phyloP scores from a whole-genome alignment of 2,329 filamentous ascomycete species.

The Fusarium sp. region DNA sequence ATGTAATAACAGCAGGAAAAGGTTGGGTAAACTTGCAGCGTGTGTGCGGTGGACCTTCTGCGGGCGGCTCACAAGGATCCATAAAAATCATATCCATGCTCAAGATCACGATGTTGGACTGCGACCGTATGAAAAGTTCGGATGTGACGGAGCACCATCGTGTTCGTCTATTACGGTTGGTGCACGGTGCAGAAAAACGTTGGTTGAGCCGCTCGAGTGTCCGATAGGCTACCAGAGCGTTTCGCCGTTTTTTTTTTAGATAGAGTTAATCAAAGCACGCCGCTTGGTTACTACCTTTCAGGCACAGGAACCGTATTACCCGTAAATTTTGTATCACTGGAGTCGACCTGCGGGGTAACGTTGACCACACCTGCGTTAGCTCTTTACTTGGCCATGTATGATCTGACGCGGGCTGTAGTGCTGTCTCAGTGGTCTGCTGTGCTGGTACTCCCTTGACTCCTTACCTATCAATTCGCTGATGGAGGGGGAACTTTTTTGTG shows the following conservation, averaged over 20 bases:
- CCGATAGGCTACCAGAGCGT: not conserved
- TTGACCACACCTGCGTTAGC: not conserved
- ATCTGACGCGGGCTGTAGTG: conserved; percentile 10
- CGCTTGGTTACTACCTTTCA: conserved; percentile 4
- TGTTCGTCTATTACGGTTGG: conserved; percentile 9
- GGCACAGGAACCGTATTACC: conserved; percentile 10
- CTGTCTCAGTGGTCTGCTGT: not conserved
- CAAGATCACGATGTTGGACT: conserved; percentile 18
- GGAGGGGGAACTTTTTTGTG: not conserved
- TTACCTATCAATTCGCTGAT: not conserved
- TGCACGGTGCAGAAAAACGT: not conserved
- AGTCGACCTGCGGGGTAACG: conserved; percentile 8
- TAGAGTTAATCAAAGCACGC: conserved; percentile 16
- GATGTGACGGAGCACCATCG: conserved; percentile 16
- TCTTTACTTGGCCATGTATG: not conserved
- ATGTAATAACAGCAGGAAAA: conserved; percentile 22
- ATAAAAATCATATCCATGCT: conserved; percentile 12
- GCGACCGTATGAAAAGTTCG: conserved; percentile 9
- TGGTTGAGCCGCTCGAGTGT: not conserved
- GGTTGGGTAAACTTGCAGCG: conserved; percentile 8
- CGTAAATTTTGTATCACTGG: not conserved
- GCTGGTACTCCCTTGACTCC: not conserved
- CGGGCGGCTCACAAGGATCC: conserved; percentile 3
- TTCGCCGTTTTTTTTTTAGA: not conserved
- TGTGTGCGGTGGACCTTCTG: conserved; percentile 1